These are phyloP conservation scores for Globisporangium polare DNA, from an alignment of 352 stramenopile species.

Conservation along the genomic window DNA sequence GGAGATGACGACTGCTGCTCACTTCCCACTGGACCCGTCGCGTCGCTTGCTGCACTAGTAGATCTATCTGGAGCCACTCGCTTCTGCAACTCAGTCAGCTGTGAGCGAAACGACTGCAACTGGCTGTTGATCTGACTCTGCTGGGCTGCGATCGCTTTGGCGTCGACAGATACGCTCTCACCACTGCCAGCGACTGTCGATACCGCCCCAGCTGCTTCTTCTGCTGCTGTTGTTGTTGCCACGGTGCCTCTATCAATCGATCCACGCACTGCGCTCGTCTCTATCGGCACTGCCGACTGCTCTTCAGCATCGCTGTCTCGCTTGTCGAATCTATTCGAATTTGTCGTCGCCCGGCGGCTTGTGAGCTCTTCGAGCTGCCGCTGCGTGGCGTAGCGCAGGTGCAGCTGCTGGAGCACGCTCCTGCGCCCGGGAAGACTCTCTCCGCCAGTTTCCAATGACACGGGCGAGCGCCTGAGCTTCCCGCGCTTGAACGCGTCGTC, in stretches of 20 bases:
- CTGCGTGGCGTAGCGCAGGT: slow-evolving; percentile 13
- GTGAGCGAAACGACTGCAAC: slow-evolving; percentile 37
- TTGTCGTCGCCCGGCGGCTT: not conserved
- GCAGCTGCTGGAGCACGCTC: slow-evolving; percentile 14
- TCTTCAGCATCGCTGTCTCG: not conserved
- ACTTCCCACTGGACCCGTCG: not conserved
- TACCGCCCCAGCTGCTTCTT: not conserved
- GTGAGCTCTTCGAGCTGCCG: slow-evolving; percentile 3
- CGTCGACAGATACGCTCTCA: not conserved
- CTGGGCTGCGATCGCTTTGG: slow-evolving; percentile 18
- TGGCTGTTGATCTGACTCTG: slow-evolving; percentile 34
- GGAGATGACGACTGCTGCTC: not conserved
- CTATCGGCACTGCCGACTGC: not conserved
- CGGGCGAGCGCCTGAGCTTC: slow-evolving; percentile 10
- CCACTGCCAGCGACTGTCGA: not conserved
- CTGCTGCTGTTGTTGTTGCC: not conserved
- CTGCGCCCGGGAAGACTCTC: not conserved
- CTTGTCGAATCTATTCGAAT: too few relatives aligned
- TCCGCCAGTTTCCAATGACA: not conserved
- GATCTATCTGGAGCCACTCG: slow-evolving; percentile 19
- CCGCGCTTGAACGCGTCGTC: not conserved
- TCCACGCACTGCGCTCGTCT: not conserved
- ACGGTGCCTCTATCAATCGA: not conserved
- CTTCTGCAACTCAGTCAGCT: slow-evolving; percentile 43
- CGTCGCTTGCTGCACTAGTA: not conserved